phyloP scores from a whole-genome alignment of 805 yeast genomes.

The Ogataea pini region DNA sequence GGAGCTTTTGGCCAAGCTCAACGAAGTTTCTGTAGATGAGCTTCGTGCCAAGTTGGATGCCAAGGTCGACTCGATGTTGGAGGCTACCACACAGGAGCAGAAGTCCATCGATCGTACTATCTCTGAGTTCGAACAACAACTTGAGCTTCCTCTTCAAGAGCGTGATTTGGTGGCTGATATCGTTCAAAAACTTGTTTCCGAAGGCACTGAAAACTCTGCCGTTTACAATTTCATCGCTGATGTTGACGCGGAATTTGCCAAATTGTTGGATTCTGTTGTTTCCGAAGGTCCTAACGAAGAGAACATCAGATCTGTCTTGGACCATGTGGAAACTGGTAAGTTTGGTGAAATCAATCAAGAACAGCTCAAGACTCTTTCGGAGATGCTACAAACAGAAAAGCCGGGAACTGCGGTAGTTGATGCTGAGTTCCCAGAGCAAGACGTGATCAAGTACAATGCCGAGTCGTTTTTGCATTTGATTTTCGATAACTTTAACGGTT shows the following conservation, averaged over 20 bases:
- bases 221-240: constrained; percentile 22
- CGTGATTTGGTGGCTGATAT: constrained; percentile 23
- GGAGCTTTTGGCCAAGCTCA: constrained; percentile 23
- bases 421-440: constrained; percentile 2
- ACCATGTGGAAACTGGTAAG: constrained; percentile 21
- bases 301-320: constrained; percentile 11
- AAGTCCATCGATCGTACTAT: constrained; percentile 18
- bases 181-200: constrained; percentile 20
- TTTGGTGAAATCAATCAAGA: constrained; percentile 16
- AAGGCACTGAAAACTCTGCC: constrained; percentile 22
- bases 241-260: constrained; percentile 26
- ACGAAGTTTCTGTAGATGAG: constrained; percentile 23
- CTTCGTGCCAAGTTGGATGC: constrained; percentile 24
- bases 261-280: constrained; percentile 17
- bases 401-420: neutral
- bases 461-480: constrained; percentile 16
- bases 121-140: constrained; percentile 17
- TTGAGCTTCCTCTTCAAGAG: constrained; percentile 17
- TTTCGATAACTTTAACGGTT: constrained; percentile 12
- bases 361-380: constrained; percentile 13
- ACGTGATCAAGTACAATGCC: constrained; percentile 10
- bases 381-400: constrained; percentile 1
- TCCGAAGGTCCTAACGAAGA: constrained; percentile 17
- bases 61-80: constrained; percentile 21
- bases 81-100: constrained; percentile 6